phyloP scores from a whole-genome alignment of 768 basidiomycete species.

The Rubroboletus satanas region DNA sequence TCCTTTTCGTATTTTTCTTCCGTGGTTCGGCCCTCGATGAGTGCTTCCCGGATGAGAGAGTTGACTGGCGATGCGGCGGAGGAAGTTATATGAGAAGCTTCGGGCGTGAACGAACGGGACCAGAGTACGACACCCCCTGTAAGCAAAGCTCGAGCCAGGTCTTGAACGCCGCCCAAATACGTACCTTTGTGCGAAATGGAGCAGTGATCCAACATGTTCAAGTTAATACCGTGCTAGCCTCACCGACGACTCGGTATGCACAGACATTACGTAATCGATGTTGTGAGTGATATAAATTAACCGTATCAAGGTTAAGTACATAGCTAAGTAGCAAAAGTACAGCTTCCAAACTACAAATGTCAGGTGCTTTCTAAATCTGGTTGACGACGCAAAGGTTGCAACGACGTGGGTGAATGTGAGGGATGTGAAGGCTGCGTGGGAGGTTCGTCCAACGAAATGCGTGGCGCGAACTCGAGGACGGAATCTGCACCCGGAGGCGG shows the following conservation, averaged over 20 bases:
- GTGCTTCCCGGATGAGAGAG: slow-evolving; percentile 81
- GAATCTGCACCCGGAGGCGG: slow-evolving; percentile 1
- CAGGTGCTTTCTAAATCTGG: slow-evolving; percentile 2
- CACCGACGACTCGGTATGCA: neutral
- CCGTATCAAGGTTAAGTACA: neutral
- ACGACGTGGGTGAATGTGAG: slow-evolving; percentile 11
- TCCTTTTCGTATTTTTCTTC: slow-evolving; percentile 90
- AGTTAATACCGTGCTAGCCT: neutral
- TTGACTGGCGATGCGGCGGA: slow-evolving; percentile 82
- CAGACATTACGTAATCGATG: slow-evolving; percentile 6
- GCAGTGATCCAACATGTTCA: slow-evolving; percentile 86
- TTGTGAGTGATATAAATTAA: slow-evolving; percentile 6
- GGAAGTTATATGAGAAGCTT: slow-evolving; percentile 63
- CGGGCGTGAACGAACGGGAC: slow-evolving; percentile 92
- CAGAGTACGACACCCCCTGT: slow-evolving; percentile 90
- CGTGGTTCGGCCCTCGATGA: slow-evolving; percentile 83
- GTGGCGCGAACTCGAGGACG: slow-evolving; percentile 9
- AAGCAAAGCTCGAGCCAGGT: slow-evolving; percentile 5
- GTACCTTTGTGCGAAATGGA: slow-evolving; percentile 92
- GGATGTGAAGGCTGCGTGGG: neutral
- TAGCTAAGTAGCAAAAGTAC: neutral
- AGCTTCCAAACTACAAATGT: neutral
- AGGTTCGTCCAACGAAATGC: slow-evolving; percentile 13
- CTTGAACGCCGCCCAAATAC: neutral
- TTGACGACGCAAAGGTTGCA: slow-evolving; percentile 27